Conservation (phyloP, 163 green algal species). For the Prototheca cutis region DNA sequence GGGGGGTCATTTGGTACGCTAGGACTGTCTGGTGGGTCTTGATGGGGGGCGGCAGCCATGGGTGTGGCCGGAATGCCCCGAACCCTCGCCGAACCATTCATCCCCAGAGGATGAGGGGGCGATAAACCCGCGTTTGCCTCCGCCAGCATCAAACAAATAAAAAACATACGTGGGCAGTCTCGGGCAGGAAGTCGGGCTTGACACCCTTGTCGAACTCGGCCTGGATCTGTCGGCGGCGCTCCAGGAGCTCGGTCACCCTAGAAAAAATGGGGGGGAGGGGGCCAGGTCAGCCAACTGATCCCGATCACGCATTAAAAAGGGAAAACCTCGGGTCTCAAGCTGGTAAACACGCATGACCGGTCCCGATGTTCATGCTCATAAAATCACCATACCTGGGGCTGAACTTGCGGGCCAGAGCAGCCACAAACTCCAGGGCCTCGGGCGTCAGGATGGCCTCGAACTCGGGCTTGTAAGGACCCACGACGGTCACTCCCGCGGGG, state of each 20-base stretch:
- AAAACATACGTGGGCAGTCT: constrained; percentile 30
- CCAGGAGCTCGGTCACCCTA: constrained; percentile 55
- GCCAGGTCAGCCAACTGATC: background rate
- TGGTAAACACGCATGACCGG: background rate
- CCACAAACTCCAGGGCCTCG: constrained; percentile 20
- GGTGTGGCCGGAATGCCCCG: too few species aligned
- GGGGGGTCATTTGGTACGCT: too few species aligned
- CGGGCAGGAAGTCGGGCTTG: constrained; percentile 38
- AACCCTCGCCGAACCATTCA: too few species aligned
- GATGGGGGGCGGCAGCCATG: too few species aligned
- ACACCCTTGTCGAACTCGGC: constrained; percentile 48
- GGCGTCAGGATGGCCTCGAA: constrained; percentile 15
- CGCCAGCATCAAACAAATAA: too few species aligned
- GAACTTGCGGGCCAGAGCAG: constrained; percentile 18
- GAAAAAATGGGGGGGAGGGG: background rate
- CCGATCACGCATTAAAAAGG: too few species aligned
- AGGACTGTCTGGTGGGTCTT: too few species aligned
- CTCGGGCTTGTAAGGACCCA: constrained; percentile 13
- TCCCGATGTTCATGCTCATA: too few species aligned
- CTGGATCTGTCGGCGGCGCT: constrained; percentile 44
- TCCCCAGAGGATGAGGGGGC: too few species aligned
- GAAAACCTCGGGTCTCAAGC: too few species aligned
- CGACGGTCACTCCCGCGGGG: constrained; percentile 7
- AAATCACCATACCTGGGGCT: constrained; percentile 6
- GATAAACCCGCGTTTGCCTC: too few species aligned